Conservation (phyloP, 306 rosid species). For the Quercus dentata region DNA sequence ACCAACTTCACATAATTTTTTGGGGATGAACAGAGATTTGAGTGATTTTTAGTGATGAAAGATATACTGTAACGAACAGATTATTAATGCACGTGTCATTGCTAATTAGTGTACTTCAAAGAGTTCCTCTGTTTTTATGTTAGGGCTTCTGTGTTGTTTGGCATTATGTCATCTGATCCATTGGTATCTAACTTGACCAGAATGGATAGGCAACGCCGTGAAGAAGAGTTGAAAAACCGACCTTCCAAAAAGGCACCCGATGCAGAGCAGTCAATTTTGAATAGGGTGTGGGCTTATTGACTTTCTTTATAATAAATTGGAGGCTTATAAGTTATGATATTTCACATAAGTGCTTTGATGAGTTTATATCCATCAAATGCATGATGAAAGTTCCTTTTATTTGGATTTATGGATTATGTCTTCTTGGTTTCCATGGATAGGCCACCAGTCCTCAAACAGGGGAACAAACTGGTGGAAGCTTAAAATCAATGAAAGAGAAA, state of each 20-base stretch:
- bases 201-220: constrained; percentile 66
- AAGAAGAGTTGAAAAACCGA: constrained; percentile 54
- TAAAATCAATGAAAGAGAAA: constrained; percentile 57
- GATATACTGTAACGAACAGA: neutral
- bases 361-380: constrained; percentile 5
- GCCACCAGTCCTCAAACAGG: constrained; percentile 59
- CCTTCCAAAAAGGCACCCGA: constrained; percentile 45
- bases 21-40: no score
- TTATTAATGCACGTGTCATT: neutral
- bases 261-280: constrained; percentile 47
- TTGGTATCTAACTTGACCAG: constrained; percentile 27
- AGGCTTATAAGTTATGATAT: constrained; percentile 11
- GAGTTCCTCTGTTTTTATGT: neutral
- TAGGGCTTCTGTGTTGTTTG: neutral
- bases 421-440: constrained; percentile 27
- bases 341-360: neutral
- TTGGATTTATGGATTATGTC: neutral
- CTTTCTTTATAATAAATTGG: constrained; percentile 1
- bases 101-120: neutral
- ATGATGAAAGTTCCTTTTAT: neutral
- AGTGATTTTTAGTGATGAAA: no score
- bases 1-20: no score
- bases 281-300: constrained; percentile 38
- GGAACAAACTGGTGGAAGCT: constrained; percentile 55
- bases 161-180: constrained; percentile 2